Conservation (phyloP, 306 rosid species). For the Prosopis cineraria region DNA sequence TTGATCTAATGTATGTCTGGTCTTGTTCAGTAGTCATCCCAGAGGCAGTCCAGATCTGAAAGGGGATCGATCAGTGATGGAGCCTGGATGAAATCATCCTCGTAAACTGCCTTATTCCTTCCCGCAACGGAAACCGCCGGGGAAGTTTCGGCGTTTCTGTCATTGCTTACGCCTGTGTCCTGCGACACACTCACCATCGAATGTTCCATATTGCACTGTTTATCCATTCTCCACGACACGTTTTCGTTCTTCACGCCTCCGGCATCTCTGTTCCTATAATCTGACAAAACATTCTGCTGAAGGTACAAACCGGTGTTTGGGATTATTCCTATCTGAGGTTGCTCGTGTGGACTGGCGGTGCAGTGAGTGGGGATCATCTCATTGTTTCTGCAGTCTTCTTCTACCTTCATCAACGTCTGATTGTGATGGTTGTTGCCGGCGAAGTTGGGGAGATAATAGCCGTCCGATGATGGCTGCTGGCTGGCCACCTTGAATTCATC, state of each 20-base stretch:
- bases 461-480: slow-evolving; percentile 33
- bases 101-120: slow-evolving; percentile 31
- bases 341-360: slow-evolving; percentile 9
- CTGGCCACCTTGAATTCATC: slow-evolving; percentile 22
- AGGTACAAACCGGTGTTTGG: neutral
- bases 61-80: slow-evolving; percentile 39
- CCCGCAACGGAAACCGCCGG: slow-evolving; percentile 51
- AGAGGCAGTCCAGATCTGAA: slow-evolving; percentile 52
- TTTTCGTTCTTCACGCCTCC: slow-evolving; percentile 19
- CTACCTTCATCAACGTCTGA: slow-evolving; percentile 31
- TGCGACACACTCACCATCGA: neutral
- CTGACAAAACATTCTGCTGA: neutral
- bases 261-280: neutral
- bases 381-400: slow-evolving; percentile 39
- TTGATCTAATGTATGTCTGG: neutral
- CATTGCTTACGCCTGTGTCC: slow-evolving; percentile 51
- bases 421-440: slow-evolving; percentile 32
- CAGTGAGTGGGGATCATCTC: slow-evolving; percentile 38
- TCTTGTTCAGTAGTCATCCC: slow-evolving; percentile 56
- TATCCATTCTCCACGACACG: slow-evolving; percentile 16
- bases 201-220: slow-evolving; percentile 57
- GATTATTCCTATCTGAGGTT: slow-evolving; percentile 13
- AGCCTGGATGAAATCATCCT: slow-evolving; percentile 37
- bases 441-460: slow-evolving; percentile 46
- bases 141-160: slow-evolving; percentile 59